These are phyloP conservation scores for Camelina hispida DNA, from an alignment of 345 rosid species.

Conservation along the genomic window DNA sequence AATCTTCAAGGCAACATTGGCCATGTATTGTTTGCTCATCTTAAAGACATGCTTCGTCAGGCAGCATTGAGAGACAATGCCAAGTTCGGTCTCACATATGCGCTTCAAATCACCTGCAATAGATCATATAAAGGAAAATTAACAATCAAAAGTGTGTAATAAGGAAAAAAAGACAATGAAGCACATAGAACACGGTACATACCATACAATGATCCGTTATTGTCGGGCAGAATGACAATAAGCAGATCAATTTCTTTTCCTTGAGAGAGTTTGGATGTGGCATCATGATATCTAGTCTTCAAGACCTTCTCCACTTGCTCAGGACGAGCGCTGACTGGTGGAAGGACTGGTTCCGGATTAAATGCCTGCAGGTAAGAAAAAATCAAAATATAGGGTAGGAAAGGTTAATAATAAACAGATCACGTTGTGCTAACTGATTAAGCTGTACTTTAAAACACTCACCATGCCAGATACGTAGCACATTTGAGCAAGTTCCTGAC, in stretches of 20 bases:
- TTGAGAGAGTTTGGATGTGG: slow-evolving; percentile 63
- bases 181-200: slow-evolving; percentile 5
- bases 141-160: background rate
- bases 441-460: slow-evolving; percentile 19
- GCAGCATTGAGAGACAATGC: slow-evolving; percentile 96
- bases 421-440: background rate
- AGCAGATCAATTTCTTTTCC: slow-evolving; percentile 92
- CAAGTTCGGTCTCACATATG: slow-evolving; percentile 97
- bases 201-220: slow-evolving; percentile 98
- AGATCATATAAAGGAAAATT: slow-evolving; percentile 16
- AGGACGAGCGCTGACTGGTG: slow-evolving; percentile 71
- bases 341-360: slow-evolving; percentile 78
- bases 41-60: slow-evolving; percentile 86
- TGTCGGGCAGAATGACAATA: slow-evolving; percentile 94
- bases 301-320: slow-evolving; percentile 89
- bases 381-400: background rate
- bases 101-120: slow-evolving; percentile 92
- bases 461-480: slow-evolving; percentile 95
- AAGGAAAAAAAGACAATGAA: background rate
- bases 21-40: slow-evolving; percentile 89
- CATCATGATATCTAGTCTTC: slow-evolving; percentile 86
- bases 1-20: slow-evolving; percentile 92
- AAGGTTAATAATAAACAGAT: background rate
- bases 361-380: slow-evolving; percentile 57
- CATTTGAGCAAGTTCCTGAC: slow-evolving; percentile 95